phyloP scores from a whole-genome alignment of 225 moss, liverwort and hornwort genomes.

The Physcomitrium patens region DNA sequence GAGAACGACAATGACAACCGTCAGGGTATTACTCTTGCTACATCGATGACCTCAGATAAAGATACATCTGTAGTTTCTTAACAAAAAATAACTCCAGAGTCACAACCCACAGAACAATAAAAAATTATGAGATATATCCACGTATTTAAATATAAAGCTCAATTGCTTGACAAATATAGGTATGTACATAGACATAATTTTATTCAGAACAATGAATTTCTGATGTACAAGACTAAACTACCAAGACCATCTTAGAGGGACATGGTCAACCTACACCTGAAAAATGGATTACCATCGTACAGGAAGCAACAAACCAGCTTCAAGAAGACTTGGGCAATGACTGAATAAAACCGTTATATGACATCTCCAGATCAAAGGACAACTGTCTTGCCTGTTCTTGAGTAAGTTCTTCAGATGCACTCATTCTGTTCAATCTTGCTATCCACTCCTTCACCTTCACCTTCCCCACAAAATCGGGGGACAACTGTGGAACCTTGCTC shows the following conservation, averaged over 20 bases:
- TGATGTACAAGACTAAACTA: constrained; percentile 41
- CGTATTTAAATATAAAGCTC: constrained; percentile 1
- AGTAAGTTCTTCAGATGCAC: constrained; percentile 91
- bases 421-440: constrained; percentile 85
- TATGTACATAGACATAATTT: constrained; percentile 36
- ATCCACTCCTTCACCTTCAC: constrained; percentile 98
- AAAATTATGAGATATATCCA: no score
- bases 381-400: constrained; percentile 94
- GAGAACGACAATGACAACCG: no score
- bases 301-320: constrained; percentile 22
- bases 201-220: constrained; percentile 36
- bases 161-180: constrained; percentile 20
- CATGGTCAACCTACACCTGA: constrained; percentile 24
- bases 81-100: neutral
- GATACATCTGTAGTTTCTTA: neutral
- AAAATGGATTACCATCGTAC: constrained; percentile 11
- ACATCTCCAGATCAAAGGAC: constrained; percentile 92
- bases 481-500: constrained; percentile 85
- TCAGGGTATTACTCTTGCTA: no score
- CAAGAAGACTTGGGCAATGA: constrained; percentile 86
- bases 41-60: no score
- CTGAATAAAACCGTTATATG: constrained; percentile 93
- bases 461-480: constrained; percentile 93
- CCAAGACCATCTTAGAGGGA: constrained; percentile 12
- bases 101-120: constrained; percentile 10